These are phyloP conservation scores for Benincasa hispida DNA, from an alignment of 306 rosid species.

Conservation along the genomic window DNA sequence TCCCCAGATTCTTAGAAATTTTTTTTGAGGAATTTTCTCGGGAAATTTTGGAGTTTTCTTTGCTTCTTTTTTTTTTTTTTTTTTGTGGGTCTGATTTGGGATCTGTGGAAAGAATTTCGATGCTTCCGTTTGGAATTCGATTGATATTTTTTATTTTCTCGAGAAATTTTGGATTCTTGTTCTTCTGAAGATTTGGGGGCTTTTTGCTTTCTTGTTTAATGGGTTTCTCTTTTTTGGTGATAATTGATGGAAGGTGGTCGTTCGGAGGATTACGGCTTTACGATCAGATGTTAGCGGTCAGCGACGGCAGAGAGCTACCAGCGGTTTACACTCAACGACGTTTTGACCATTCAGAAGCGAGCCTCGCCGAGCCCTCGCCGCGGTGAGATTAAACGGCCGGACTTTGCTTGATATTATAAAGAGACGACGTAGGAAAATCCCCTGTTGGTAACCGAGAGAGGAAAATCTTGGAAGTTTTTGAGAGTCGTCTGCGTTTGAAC, in stretches of 20 bases:
- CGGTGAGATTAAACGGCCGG: conserved; percentile 16
- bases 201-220: background rate
- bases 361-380: conserved; percentile 7
- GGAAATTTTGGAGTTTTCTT: background rate
- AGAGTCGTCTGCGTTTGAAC: conserved; percentile 48
- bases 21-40: background rate
- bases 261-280: conserved; percentile 43
- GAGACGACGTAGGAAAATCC: conserved; percentile 30
- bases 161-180: background rate
- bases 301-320: conserved; percentile 32
- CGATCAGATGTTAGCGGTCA: conserved; percentile 63
- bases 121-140: background rate
- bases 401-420: conserved; percentile 58
- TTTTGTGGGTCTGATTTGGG: background rate
- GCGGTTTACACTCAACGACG: conserved; percentile 58
- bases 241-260: conserved; percentile 32
- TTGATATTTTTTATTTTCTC: background rate
- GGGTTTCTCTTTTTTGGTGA: background rate
- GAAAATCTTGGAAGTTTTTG: conserved; percentile 59
- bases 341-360: conserved; percentile 21
- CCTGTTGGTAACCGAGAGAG: conserved; percentile 27
- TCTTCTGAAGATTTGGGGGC: background rate
- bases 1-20: background rate
- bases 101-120: background rate
- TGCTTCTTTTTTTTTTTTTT: too few species aligned